These are phyloP conservation scores for Hypoxylon intermedium DNA, from an alignment of 495 filamentous ascomycete genomes.

Conservation along the genomic window DNA sequence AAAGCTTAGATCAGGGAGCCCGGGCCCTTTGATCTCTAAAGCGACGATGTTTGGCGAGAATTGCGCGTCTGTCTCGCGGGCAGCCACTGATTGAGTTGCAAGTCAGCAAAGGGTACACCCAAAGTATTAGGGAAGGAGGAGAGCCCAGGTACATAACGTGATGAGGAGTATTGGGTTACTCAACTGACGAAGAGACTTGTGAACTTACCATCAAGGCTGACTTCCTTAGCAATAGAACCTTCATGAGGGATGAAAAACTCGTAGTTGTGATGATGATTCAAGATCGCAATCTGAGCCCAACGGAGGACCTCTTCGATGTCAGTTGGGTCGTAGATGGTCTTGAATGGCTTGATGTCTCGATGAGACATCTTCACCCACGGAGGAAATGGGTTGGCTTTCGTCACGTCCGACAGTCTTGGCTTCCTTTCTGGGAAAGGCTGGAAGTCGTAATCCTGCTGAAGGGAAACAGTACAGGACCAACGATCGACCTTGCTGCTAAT, in stretches of 20 bases:
- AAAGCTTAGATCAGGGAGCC: constrained; percentile 74
- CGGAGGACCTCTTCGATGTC: constrained; percentile 65
- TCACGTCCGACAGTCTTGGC: constrained; percentile 50
- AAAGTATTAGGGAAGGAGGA: no score
- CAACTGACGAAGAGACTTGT: no score
- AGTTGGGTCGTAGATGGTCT: constrained; percentile 48
- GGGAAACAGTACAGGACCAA: constrained; percentile 65
- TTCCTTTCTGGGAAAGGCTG: constrained; percentile 37
- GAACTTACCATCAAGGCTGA: constrained; percentile 39
- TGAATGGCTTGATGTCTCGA: constrained; percentile 49
- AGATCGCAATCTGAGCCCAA: constrained; percentile 74
- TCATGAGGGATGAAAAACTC: constrained; percentile 59
- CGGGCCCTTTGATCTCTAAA: constrained; percentile 73
- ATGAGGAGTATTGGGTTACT: no score
- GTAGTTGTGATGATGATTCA: constrained; percentile 62
- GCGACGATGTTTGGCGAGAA: constrained; percentile 82
- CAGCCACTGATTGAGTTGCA: constrained; percentile 37
- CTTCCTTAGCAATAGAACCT: constrained; percentile 38
- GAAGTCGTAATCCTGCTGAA: constrained; percentile 65
- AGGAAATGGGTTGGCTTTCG: constrained; percentile 49
- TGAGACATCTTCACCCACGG: constrained; percentile 51
- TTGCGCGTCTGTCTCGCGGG: constrained; percentile 56
- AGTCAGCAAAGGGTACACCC: no score
- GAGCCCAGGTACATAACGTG: no score
- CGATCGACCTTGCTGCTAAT: constrained; percentile 51